Conservation (phyloP, 1,284 basidiomycete species). For the Abortiporus biennis region DNA sequence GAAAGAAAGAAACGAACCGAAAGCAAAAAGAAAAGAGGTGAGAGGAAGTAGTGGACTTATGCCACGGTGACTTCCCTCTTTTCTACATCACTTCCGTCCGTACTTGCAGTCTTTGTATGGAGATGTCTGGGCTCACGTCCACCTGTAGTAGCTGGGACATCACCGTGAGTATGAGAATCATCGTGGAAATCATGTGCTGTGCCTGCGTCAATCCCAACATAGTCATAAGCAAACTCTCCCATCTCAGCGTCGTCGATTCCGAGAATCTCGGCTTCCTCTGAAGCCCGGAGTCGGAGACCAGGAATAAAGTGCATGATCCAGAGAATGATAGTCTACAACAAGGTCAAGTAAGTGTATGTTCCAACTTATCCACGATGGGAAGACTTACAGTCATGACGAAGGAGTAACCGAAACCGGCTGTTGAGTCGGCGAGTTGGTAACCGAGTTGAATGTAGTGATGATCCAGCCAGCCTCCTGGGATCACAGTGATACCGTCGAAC, state of each 20-base stretch:
- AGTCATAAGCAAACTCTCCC: conserved; percentile 94
- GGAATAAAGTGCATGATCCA: conserved; percentile 95
- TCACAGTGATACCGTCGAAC: conserved; percentile 74
- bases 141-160: conserved; percentile 19
- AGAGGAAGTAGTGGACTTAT: too few relatives aligned
- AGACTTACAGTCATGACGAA: conserved; percentile 71
- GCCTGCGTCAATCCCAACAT: conserved; percentile 60
- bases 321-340: conserved; percentile 68
- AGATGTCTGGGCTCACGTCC: conserved; percentile 24
- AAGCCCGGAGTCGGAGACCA: conserved; percentile 70
- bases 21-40: too few relatives aligned
- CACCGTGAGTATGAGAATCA: conserved; percentile 23
- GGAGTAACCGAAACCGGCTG: conserved; percentile 71
- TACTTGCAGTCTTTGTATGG: conserved; percentile 12
- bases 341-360: conserved; percentile 3
- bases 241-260: conserved; percentile 93
- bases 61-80: conserved; percentile 6
- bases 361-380: not conserved
- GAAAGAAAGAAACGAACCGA: too few relatives aligned
- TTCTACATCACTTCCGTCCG: conserved; percentile 12
- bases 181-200: conserved; percentile 17
- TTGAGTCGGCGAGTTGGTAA: conserved; percentile 82
- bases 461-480: conserved; percentile 90
- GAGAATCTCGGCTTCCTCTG: conserved; percentile 84
- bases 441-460: conserved; percentile 80